Base-by-base conservation (phyloP, 2,329 filamentous ascomycete genomes). In the Hypocrella siamensis region DNA sequence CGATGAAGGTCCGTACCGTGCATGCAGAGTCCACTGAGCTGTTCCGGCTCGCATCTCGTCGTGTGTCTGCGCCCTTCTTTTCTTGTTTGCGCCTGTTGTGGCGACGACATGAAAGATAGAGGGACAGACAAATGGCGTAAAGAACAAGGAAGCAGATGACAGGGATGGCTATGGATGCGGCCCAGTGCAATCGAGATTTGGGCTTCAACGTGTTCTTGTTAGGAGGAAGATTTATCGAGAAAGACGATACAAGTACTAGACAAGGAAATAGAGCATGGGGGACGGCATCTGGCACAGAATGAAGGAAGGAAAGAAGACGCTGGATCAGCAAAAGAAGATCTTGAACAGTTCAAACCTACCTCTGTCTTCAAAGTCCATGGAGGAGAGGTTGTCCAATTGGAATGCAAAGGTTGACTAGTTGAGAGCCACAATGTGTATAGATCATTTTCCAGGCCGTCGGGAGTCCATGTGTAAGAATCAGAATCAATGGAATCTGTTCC, bases 381-480 rank as follows among this genome's bases (percentile, higher is more conserved):
- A 7, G 48, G 50, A 11, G 51, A 54, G 6, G 46, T 36, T 2
- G 47, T 46, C 46, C 49, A 54, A 22, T 41, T 46, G 17, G 40
- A 22, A 8, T 44, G 42, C 11, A 35, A 30, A 16, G 39, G 39
- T 11, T 39, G 37, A 14, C 37, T 38, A 5, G 42, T 42, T 2
- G 41, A 44, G 15, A 53, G 44, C 45, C 47, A 49, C 2, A 52
- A 30, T 3, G 49, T 38, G 26, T 52, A 54, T 14, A 54, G 28
- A 10, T 44, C 35, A 24, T 48, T 38, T 0, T 38, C 32, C 17
- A 53, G 35, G 2, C 40, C 37, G 14, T 45, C 33, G 11, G 51
- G 48, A 19, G 42, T 51, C 48, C 50, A 54, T 19, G 39, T 25
- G 36, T 43, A 51, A 8, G 41, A 43, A 6, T 33, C 38, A 18